Percentiles rank a stretch among this genome's conserved stretches.
These are phyloP conservation scores for Cubamyces lactineus DNA, from an alignment of 768 basidiomycete genomes.

Conservation along the genomic window DNA sequence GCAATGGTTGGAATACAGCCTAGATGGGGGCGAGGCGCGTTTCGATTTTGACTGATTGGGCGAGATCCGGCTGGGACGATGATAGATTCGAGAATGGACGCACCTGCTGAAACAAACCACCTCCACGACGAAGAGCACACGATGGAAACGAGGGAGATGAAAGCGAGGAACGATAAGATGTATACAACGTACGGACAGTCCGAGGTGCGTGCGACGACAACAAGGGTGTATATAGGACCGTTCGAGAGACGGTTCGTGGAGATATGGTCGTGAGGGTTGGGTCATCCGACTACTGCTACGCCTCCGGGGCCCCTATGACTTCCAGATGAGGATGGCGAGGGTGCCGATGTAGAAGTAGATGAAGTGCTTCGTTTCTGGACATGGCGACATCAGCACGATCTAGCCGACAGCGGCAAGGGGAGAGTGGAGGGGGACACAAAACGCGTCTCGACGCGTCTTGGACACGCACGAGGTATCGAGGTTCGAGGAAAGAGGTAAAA, in stretches of 20 bases:
- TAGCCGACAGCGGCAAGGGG: neutral
- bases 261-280: neutral
- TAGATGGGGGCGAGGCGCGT: too few species aligned
- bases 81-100: neutral
- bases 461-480: neutral
- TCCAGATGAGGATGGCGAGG: constrained; percentile 94
- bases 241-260: too few species aligned
- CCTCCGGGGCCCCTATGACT: constrained; percentile 55
- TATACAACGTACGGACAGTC: neutral
- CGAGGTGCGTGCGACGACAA: neutral
- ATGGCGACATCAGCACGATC: constrained; percentile 3
- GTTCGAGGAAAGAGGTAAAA: constrained; percentile 11
- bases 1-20: too few species aligned
- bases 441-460: constrained; percentile 7
- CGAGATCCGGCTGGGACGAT: neutral
- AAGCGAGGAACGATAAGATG: neutral
- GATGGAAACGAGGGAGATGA: neutral
- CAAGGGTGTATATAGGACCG: neutral
- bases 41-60: neutral
- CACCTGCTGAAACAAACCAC: neutral
- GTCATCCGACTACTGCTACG: neutral
- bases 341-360: constrained; percentile 97
- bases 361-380: constrained; percentile 93
- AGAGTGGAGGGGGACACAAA: neutral
- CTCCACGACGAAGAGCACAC: neutral